phyloP scores from a whole-genome alignment of 176 grass and related monocot genomes.

The Raddia distichophylla region DNA sequence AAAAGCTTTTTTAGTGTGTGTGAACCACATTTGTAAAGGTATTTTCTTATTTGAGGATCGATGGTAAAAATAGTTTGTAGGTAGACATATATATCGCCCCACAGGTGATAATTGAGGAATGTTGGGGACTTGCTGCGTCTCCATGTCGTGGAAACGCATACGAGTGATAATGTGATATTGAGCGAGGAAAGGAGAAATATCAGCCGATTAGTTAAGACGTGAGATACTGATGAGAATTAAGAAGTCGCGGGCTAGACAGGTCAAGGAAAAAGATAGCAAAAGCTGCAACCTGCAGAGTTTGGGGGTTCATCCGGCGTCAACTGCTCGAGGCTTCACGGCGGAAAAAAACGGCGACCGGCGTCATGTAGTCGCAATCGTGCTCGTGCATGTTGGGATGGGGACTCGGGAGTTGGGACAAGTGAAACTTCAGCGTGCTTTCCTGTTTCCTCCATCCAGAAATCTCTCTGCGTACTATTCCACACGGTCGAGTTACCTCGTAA shows the following conservation, averaged over 20 bases:
- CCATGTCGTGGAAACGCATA: no score
- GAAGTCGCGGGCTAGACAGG: neutral
- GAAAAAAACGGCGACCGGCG: neutral
- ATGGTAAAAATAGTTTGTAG: no score
- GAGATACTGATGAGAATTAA: neutral
- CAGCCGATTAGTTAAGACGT: neutral
- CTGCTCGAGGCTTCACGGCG: neutral
- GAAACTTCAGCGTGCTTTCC: constrained; percentile 35
- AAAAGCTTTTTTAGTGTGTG: no score
- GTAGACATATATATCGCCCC: no score
- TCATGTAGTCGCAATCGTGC: neutral
- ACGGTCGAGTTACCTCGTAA: neutral
- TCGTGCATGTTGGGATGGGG: neutral
- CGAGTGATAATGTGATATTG: no score
- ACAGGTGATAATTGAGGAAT: no score
- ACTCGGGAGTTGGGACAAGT: neutral
- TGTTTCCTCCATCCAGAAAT: neutral
- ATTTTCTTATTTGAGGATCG: no score
- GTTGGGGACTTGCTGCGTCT: no score
- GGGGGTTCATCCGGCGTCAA: neutral
- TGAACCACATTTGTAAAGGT: no score
- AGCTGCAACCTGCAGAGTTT: neutral
- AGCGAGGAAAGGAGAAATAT: neutral
- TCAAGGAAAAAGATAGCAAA: neutral
- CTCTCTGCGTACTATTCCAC: neutral